Evolutionary conservation across 1,284 basidiomycete species (phyloP), one percentile per base, ranked within the genome.

Genomic region (Gomphus bonarii): DNA sequence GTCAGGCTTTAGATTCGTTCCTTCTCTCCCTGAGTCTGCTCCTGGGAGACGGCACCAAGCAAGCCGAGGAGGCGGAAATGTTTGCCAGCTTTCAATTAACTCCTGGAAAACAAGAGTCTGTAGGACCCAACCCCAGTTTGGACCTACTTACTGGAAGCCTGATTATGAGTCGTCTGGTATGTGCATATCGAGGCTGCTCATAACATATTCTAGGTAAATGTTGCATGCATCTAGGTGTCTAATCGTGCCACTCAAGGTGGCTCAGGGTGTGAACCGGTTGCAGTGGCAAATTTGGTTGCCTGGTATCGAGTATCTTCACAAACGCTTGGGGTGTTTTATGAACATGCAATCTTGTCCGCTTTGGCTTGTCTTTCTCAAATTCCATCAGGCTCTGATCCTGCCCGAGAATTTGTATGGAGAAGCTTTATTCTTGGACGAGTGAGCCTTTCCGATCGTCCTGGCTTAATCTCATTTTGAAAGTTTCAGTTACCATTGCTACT

Each of bases 361-460:
- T 69, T 85, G 55, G 75, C 75, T 7, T 84, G 79, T 61, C 69
- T 88, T 35, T 73, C 79, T 1, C 81, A 86, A 64, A 75, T 73
- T 56, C 64, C 70, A 18, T 22, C 66, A 20, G 50, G 35, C 18
- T 63, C 16, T 14, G 64, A 67, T 12, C 67, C 68, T 6, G 65
- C 64, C 20, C 68, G 72, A 1, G 68, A 73, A 22, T 68, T 71
- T 25, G 63, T 87, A 28, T 90, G 85, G 86, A 79, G 77, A 62
- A 75, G 80, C 7, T 88, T 89, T 63, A 73, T 86, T n/a, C 68
- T 85, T 51, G 82, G 85, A 42, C 75, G 87, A 55, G 87, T 89
- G 68, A 64, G 76, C 53, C 58, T 6, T 35, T 33, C 11, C 35
- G 5, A n/a, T 22, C 28, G 11, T 12, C 16, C 22, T 51, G 33